A percentile compares a stretch with the other conserved stretches of the same genome.
Evolutionary conservation across 148 eudicot species (phyloP).

Genomic region (Salicornia ramosissima): DNA sequence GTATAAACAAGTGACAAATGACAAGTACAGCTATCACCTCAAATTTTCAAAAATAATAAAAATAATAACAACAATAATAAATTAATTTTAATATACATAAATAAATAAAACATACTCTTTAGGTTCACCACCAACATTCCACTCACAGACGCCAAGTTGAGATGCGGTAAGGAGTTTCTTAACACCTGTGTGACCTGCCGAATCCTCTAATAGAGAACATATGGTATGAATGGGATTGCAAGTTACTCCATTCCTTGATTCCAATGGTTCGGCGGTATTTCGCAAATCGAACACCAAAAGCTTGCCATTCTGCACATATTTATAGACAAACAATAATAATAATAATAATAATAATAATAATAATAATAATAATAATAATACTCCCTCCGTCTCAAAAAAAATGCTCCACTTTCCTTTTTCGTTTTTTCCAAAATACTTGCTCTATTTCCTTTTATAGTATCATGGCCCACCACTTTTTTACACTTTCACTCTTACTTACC

Average conservation of each 20-base stretch:
- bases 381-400: too few species aligned
- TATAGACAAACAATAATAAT: not conserved
- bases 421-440: too few species aligned
- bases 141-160: constrained; percentile 71
- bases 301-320: constrained; percentile 73
- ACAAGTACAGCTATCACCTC: not conserved
- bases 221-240: constrained; percentile 66
- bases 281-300: constrained; percentile 80
- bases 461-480: too few species aligned
- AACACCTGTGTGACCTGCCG: constrained; percentile 35
- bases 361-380: too few species aligned
- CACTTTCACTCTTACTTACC: too few species aligned
- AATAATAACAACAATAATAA: too few species aligned
- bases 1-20: not conserved
- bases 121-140: constrained; percentile 55
- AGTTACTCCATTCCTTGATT: constrained; percentile 56
- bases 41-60: not conserved
- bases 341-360: too few species aligned
- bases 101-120: constrained; percentile 58
- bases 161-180: constrained; percentile 75
- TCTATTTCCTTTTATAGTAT: too few species aligned
- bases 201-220: constrained; percentile 42
- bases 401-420: too few species aligned
- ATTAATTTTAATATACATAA: too few species aligned
- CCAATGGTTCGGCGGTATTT: constrained; percentile 57